These are phyloP conservation scores for Mortierella sp. DNA, from an alignment of 371 early-diverging fungal species.

Conservation along the genomic window DNA sequence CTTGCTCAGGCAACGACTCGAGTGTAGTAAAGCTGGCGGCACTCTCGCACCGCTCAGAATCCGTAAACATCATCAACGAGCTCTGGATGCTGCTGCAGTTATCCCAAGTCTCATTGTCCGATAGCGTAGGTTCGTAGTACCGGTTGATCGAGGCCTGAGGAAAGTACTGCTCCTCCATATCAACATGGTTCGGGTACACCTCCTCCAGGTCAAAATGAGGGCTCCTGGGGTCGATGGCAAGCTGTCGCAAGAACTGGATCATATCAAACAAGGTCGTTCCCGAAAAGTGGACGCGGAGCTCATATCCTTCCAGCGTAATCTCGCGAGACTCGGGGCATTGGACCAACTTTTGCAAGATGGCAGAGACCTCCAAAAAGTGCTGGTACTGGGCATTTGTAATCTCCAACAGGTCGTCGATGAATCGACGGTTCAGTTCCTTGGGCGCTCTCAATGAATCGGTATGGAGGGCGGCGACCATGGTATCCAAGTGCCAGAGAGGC, in stretches of 20 bases:
- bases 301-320: constrained; percentile 53
- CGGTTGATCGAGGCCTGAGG: constrained; percentile 43
- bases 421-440: constrained; percentile 37
- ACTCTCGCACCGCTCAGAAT: constrained; percentile 42
- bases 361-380: constrained; percentile 53
- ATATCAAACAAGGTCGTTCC: constrained; percentile 52
- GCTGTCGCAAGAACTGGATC: constrained; percentile 35
- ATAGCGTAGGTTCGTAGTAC: constrained; percentile 37
- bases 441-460: constrained; percentile 51
- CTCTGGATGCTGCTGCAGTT: constrained; percentile 32
- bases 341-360: constrained; percentile 45
- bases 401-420: constrained; percentile 49
- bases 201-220: constrained; percentile 55
- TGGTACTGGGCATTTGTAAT: constrained; percentile 54
- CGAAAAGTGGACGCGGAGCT: constrained; percentile 45
- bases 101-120: constrained; percentile 52
- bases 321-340: constrained; percentile 50
- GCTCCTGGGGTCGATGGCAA: constrained; percentile 46
- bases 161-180: constrained; percentile 36
- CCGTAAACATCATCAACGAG: constrained; percentile 48
- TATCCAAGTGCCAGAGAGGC: constrained; percentile 55
- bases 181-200: constrained; percentile 18
- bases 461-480: constrained; percentile 56
- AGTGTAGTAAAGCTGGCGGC: constrained; percentile 37
- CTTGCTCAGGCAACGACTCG: constrained; percentile 26